phyloP scores from a whole-genome alignment of 2,329 filamentous ascomycete species.

The Colletotrichum tabaci region DNA sequence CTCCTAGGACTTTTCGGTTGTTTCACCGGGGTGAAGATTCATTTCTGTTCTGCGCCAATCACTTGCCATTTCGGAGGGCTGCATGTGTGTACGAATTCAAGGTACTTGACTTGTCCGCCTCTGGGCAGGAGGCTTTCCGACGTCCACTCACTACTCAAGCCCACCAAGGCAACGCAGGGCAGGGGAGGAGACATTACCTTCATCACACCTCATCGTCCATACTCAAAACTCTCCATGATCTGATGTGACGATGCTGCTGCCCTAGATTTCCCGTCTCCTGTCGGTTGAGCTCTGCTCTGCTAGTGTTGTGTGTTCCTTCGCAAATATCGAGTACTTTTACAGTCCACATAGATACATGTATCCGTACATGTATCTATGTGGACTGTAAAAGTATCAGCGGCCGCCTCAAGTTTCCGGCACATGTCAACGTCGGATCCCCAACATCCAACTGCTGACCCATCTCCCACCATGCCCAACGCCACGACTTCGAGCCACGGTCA shows the following conservation, averaged over 20 bases:
- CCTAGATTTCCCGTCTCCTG: constrained; percentile 29
- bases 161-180: neutral
- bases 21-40: constrained; percentile 40
- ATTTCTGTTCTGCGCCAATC: constrained; percentile 33
- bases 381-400: too few relatives aligned
- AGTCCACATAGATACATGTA: too few relatives aligned
- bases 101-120: neutral
- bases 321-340: neutral
- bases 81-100: neutral
- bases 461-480: neutral
- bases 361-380: too few relatives aligned
- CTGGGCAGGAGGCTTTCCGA: neutral
- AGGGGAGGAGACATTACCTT: neutral
- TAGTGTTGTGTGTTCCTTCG: neutral
- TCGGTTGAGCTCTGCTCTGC: constrained; percentile 5
- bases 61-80: neutral
- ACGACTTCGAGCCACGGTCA: neutral
- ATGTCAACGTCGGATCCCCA: constrained; percentile 12
- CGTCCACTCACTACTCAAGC: constrained; percentile 13
- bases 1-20: constrained; percentile 39
- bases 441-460: neutral
- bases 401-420: constrained; percentile 10
- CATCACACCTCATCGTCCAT: constrained; percentile 8
- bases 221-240: constrained; percentile 22
- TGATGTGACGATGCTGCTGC: constrained; percentile 30